phyloP scores from a whole-genome alignment of 768 basidiomycete species.

The Kwoniella europaea region DNA sequence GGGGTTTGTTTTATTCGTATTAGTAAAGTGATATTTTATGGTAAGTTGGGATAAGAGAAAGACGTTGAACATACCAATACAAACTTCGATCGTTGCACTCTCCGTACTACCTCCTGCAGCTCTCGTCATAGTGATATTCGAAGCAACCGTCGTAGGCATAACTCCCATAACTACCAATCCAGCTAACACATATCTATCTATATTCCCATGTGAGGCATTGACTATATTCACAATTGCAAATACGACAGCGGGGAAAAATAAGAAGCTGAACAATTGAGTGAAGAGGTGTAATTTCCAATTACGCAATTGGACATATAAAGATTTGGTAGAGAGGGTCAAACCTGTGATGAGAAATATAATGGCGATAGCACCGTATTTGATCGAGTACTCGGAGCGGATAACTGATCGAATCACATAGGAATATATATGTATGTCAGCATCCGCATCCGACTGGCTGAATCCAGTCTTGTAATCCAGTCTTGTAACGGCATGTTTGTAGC shows the following conservation, averaged over 20 bases:
- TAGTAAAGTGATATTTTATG: neutral
- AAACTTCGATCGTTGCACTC: conserved; percentile 47
- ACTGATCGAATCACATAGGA: conserved; percentile 9
- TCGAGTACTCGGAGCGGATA: conserved; percentile 45
- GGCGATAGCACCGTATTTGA: conserved; percentile 45
- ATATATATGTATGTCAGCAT: neutral
- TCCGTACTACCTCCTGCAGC: conserved; percentile 47
- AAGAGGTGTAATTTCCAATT: conserved; percentile 46
- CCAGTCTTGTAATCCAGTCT: no score
- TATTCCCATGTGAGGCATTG: conserved; percentile 24
- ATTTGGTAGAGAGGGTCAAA: conserved; percentile 40
- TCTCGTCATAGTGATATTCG: conserved; percentile 51
- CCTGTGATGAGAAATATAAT: conserved; percentile 53
- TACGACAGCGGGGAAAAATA: conserved; percentile 47
- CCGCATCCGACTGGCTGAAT: no score
- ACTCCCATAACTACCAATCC: conserved; percentile 49
- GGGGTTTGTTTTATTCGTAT: no score
- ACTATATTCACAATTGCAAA: conserved; percentile 49
- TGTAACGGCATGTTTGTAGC: no score
- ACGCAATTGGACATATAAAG: conserved; percentile 41
- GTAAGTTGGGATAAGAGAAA: neutral
- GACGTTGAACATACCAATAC: conserved; percentile 34
- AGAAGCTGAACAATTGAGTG: conserved; percentile 48
- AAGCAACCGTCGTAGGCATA: conserved; percentile 52
- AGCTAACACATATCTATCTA: conserved; percentile 44